These are phyloP conservation scores for Populus euphratica DNA, from an alignment of 345 rosid species.

Conservation along the genomic window DNA sequence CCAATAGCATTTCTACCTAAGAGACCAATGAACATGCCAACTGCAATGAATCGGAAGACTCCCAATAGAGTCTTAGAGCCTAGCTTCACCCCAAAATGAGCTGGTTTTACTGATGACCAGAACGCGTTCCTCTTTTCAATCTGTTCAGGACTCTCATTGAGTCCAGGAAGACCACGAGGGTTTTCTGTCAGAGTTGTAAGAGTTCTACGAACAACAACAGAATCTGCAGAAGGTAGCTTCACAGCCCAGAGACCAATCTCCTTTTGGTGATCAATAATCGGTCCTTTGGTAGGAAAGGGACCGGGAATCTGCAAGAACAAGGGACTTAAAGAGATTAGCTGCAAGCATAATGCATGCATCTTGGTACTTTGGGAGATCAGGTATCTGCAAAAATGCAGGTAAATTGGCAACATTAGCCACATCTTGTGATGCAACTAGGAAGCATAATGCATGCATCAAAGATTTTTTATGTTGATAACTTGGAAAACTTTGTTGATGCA, in stretches of 20 bases:
- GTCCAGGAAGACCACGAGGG: constrained; percentile 66
- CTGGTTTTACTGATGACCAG: constrained; percentile 72
- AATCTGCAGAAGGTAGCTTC: constrained; percentile 82
- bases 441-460: not conserved
- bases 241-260: constrained; percentile 75
- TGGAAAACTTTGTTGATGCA: not conserved
- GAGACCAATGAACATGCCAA: constrained; percentile 63
- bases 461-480: not conserved
- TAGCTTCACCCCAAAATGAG: constrained; percentile 74
- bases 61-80: constrained; percentile 61
- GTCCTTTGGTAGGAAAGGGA: constrained; percentile 56
- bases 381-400: not conserved
- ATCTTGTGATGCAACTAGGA: not conserved
- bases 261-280: constrained; percentile 59
- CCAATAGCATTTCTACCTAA: constrained; percentile 51
- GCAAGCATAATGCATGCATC: too few relatives aligned
- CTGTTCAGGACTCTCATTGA: constrained; percentile 58
- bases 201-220: constrained; percentile 72
- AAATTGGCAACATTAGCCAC: not conserved
- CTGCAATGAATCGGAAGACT: constrained; percentile 33
- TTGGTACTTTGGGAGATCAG: too few relatives aligned
- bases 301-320: constrained; percentile 65
- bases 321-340: too few relatives aligned
- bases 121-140: constrained; percentile 52
- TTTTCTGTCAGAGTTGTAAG: constrained; percentile 59